A percentile compares a stretch with the other conserved stretches of the same genome.
phyloP scores from a whole-genome alignment of 148 eudicot genomes.

The Camellia japonica region DNA sequence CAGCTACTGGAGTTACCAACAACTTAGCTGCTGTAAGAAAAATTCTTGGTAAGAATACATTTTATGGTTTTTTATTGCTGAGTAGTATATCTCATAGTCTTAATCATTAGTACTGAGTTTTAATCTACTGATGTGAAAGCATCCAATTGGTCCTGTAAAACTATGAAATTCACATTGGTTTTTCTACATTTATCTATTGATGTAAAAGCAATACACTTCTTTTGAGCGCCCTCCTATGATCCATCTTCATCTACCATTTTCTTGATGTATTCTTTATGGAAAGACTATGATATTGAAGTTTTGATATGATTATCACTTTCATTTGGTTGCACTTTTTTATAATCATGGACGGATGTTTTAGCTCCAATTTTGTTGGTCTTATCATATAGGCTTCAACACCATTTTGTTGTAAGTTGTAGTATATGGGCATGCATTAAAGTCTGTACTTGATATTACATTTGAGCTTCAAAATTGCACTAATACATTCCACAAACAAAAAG shows the following conservation, averaged over 20 bases:
- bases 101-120: neutral
- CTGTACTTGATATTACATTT: neutral
- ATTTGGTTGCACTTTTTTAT: neutral
- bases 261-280: too few relatives aligned
- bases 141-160: neutral
- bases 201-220: too few relatives aligned
- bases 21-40: constrained; percentile 87
- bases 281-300: neutral
- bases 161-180: neutral
- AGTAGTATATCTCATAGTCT: neutral
- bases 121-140: neutral
- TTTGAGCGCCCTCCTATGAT: neutral
- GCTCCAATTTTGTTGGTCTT: neutral
- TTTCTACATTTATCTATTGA: too few relatives aligned
- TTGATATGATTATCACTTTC: neutral
- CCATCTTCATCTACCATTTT: neutral
- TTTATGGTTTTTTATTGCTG: neutral
- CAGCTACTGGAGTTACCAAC: constrained; percentile 99
- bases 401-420: neutral
- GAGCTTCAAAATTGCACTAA: neutral
- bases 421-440: neutral
- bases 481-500: neutral
- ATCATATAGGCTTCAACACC: neutral
- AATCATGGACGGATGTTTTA: neutral
- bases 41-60: constrained; percentile 61